Evolutionary conservation across 73 alveolate genomes (phyloP).

Genomic region (Breviolum minutum): DNA sequence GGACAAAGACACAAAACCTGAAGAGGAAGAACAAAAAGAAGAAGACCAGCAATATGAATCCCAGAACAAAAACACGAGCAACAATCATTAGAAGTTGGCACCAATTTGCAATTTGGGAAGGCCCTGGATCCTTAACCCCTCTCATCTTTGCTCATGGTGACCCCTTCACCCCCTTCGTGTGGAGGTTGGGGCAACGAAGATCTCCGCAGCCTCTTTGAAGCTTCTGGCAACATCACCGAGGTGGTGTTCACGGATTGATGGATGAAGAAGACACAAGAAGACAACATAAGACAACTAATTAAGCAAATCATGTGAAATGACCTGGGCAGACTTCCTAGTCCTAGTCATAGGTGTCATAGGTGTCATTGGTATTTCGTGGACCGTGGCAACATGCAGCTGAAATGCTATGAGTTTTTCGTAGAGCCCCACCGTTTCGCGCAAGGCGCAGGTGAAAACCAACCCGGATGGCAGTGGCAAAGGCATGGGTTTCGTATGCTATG

Average conservation of each 20-base stretch:
- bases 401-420: no score
- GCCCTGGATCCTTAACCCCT: no score
- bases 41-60: no score
- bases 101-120: no score
- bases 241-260: background rate
- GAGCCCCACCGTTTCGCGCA: background rate
- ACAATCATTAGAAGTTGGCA: no score
- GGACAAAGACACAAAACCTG: no score
- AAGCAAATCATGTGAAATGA: background rate
- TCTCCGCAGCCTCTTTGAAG: constrained; percentile 16
- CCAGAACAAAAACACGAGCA: no score
- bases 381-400: background rate
- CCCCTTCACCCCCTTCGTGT: background rate
- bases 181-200: constrained; percentile 30
- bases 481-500: constrained; percentile 51
- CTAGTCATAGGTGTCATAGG: background rate
- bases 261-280: no score
- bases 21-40: no score
- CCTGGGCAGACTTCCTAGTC: no score
- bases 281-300: no score
- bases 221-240: constrained; percentile 33
- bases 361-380: no score
- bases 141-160: background rate
- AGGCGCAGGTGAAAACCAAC: constrained; percentile 49
- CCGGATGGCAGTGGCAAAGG: constrained; percentile 54